phyloP scores from a whole-genome alignment of 306 rosid species.

The Malus sylvestris region DNA sequence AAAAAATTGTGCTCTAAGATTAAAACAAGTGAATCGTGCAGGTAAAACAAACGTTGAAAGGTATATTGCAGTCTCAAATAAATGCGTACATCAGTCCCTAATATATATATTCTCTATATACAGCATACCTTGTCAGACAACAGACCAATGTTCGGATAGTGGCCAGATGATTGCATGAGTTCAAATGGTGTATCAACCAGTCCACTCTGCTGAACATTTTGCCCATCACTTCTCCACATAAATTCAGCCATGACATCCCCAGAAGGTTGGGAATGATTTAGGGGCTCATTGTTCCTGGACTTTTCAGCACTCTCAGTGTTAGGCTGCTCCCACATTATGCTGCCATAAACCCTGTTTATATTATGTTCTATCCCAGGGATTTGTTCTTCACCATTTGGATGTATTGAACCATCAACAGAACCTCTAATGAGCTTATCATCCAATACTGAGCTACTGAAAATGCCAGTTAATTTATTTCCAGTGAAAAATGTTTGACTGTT shows the following conservation, averaged over 20 bases:
- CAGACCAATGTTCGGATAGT: slow-evolving; percentile 12
- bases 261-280: slow-evolving; percentile 11
- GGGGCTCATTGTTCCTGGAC: not conserved
- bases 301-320: not conserved
- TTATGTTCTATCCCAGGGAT: slow-evolving; percentile 5
- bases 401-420: slow-evolving; percentile 4
- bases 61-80: not conserved
- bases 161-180: slow-evolving; percentile 13
- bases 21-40: not conserved
- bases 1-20: not conserved
- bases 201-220: slow-evolving; percentile 13
- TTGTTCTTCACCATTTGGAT: slow-evolving; percentile 13
- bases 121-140: slow-evolving; percentile 23
- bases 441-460: slow-evolving; percentile 5
- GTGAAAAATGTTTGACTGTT: slow-evolving; percentile 5
- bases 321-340: slow-evolving; percentile 10
- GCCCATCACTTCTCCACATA: slow-evolving; percentile 20
- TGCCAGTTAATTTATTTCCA: slow-evolving; percentile 6
- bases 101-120: not conserved
- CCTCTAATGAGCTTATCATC: slow-evolving; percentile 18
- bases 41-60: not conserved
- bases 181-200: slow-evolving; percentile 18
- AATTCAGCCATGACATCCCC: slow-evolving; percentile 10
- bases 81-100: not conserved
- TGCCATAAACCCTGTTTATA: not conserved